phyloP scores from a whole-genome alignment of 208 protist species.

The Strigomonas culicis region DNA sequence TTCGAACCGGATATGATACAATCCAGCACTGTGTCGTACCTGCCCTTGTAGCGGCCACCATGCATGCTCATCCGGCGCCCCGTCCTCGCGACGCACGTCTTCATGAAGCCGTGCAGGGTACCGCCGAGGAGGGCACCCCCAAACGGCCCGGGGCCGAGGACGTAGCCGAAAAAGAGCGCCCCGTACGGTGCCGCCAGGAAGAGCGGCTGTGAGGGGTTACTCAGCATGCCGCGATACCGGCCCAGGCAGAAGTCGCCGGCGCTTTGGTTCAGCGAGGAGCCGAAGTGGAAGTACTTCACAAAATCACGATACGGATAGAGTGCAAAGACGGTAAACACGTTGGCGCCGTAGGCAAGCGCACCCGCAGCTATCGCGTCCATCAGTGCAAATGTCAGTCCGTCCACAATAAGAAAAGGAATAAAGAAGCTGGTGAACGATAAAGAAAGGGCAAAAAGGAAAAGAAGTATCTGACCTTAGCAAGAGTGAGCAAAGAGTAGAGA shows the following conservation, averaged over 20 bases:
- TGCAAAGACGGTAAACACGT: constrained; percentile 48
- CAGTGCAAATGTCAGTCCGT: not conserved
- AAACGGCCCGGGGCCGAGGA: constrained; percentile 37
- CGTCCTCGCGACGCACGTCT: constrained; percentile 63
- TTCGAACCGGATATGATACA: constrained; percentile 46
- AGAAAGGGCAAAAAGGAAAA: constrained; percentile 1
- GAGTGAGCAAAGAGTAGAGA: constrained; percentile 1
- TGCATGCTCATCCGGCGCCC: constrained; percentile 60
- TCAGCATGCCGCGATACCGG: constrained; percentile 81
- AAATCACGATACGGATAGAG: constrained; percentile 88
- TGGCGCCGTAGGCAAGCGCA: constrained; percentile 57
- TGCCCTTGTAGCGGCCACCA: constrained; percentile 39
- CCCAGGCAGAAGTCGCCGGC: constrained; percentile 38
- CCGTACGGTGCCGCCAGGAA: constrained; percentile 60
- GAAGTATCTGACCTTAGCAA: not conserved
- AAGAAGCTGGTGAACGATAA: not conserved
- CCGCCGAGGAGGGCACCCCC: constrained; percentile 60
- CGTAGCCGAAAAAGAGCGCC: constrained; percentile 76
- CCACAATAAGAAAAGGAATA: not conserved
- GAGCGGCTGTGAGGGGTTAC: constrained; percentile 73
- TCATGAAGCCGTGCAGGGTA: constrained; percentile 44
- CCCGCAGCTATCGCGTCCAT: constrained; percentile 41
- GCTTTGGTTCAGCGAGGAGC: constrained; percentile 21
- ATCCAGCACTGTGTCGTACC: constrained; percentile 57
- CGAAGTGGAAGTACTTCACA: constrained; percentile 50